These are phyloP conservation scores for Lentinula novae-zelandiae DNA, from an alignment of 1,284 basidiomycete genomes.

Conservation along the genomic window DNA sequence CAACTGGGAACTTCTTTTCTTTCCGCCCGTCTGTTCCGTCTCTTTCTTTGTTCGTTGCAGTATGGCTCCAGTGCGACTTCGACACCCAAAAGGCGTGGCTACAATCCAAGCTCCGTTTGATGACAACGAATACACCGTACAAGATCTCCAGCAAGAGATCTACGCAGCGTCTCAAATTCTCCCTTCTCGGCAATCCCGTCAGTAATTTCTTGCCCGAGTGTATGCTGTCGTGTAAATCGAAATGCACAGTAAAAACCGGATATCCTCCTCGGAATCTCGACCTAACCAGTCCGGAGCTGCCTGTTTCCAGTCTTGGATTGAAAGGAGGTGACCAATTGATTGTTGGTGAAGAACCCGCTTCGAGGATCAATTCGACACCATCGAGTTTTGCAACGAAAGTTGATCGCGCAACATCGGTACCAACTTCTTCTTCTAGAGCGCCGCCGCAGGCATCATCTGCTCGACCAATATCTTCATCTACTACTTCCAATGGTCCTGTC, in stretches of 20 bases:
- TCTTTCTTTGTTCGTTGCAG: background rate
- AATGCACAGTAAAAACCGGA: constrained; percentile 74
- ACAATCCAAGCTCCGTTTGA: constrained; percentile 66
- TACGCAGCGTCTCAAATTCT: constrained; percentile 64
- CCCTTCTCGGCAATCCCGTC: constrained; percentile 75
- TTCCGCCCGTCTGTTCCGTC: background rate
- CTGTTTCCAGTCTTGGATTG: constrained; percentile 73
- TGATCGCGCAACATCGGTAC: constrained; percentile 14
- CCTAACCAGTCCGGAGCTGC: constrained; percentile 61
- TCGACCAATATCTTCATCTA: constrained; percentile 11
- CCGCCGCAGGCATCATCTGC: constrained; percentile 5
- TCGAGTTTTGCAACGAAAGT: constrained; percentile 6
- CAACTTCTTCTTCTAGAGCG: constrained; percentile 15
- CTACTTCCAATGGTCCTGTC: constrained; percentile 43
- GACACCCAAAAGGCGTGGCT: constrained; percentile 78
- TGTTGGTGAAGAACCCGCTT: constrained; percentile 49
- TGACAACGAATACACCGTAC: constrained; percentile 57
- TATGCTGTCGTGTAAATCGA: constrained; percentile 6
- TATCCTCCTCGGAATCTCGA: constrained; percentile 78
- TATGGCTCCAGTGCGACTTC: constrained; percentile 70
- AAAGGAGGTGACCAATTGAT: constrained; percentile 80
- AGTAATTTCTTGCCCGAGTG: constrained; percentile 26
- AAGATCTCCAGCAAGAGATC: constrained; percentile 72
- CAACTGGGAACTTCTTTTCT: background rate
- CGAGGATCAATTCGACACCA: constrained; percentile 2